Conservation (phyloP, 768 basidiomycete genomes). For the Panus rudis region DNA sequence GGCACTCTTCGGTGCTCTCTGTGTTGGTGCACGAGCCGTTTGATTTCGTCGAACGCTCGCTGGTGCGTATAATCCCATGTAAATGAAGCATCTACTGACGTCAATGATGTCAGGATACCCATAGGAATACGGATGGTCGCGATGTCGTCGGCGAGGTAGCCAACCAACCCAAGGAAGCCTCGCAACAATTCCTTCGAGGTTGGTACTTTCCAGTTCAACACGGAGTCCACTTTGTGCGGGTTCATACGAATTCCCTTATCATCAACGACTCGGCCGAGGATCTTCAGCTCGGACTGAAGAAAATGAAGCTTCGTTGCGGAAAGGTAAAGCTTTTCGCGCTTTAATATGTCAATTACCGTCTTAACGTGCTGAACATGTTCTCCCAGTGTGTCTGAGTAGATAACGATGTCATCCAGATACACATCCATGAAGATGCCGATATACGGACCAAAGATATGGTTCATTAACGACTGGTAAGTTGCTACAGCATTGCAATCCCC, state of each 20-base stretch:
- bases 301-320: conserved; percentile 29
- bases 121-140: conserved; percentile 30
- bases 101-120: conserved; percentile 22
- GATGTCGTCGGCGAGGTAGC: conserved; percentile 29
- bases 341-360: conserved; percentile 28
- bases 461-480: conserved; percentile 39
- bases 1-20: conserved; percentile 13
- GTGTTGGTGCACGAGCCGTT: conserved; percentile 13
- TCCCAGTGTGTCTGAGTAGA: conserved; percentile 24
- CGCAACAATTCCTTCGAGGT: conserved; percentile 22
- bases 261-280: conserved; percentile 23
- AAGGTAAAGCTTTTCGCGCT: conserved; percentile 29
- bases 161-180: conserved; percentile 31
- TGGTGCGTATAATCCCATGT: conserved; percentile 23
- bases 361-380: conserved; percentile 25
- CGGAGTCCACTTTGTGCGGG: conserved; percentile 18
- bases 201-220: conserved; percentile 25
- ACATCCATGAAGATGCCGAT: conserved; percentile 28
- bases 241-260: conserved; percentile 23
- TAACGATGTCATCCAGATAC: conserved; percentile 29
- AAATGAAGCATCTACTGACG: conserved; percentile 11
- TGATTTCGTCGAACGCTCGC: conserved; percentile 25
- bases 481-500: conserved; percentile 28
- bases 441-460: conserved; percentile 28
- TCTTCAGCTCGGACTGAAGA: conserved; percentile 21